Percentiles rank a stretch among this genome's conserved stretches.
Evolutionary conservation across 768 basidiomycete genomes (phyloP).

Genomic region (Strobilomyces confusus): DNA sequence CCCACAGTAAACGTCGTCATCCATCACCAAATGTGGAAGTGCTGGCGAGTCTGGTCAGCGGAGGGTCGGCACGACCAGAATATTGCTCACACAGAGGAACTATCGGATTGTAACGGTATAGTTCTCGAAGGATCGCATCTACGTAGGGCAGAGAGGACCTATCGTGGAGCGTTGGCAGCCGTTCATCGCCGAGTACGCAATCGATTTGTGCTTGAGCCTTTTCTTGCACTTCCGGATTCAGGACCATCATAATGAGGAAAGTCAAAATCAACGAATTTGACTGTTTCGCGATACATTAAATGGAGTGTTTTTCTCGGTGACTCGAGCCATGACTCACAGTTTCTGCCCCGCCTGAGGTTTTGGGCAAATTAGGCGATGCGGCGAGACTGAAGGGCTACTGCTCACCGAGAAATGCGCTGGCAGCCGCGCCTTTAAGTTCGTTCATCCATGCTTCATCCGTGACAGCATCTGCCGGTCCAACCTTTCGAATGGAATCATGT

Average conservation of each 20-base stretch:
- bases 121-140: not conserved
- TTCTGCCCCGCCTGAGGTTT: not conserved
- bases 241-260: not conserved
- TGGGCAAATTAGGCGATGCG: not conserved
- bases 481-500: not conserved
- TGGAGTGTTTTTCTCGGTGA: too few relatives aligned
- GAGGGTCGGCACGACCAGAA: not conserved
- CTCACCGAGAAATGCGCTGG: not conserved
- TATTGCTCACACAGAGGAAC: conserved; percentile 7
- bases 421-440: not conserved
- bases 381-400: not conserved
- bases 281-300: not conserved
- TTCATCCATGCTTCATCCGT: not conserved
- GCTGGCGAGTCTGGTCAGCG: not conserved
- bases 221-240: not conserved
- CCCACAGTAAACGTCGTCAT: not conserved
- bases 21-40: not conserved
- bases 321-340: not conserved
- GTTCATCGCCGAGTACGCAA: not conserved
- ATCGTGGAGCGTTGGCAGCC: not conserved
- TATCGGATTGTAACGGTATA: conserved; percentile 1
- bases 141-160: not conserved
- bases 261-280: not conserved
- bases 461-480: not conserved
- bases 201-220: not conserved